These are phyloP conservation scores for Pythium vanterpoolii DNA, from an alignment of 352 stramenopile genomes.

Conservation along the genomic window DNA sequence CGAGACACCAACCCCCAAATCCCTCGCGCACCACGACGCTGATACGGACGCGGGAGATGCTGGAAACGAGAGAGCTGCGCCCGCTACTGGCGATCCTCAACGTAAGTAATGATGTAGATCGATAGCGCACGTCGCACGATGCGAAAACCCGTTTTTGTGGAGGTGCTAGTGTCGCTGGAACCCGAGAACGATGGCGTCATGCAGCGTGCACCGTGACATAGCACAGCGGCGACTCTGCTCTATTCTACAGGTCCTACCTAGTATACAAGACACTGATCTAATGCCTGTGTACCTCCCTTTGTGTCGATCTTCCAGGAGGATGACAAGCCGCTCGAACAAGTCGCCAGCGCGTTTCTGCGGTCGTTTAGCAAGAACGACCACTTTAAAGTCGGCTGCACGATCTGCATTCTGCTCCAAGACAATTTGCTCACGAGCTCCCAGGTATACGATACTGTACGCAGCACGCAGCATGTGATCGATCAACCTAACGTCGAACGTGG, in stretches of 20 bases:
- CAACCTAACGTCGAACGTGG: not conserved
- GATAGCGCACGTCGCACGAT: not conserved
- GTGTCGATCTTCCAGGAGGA: conserved; percentile 48
- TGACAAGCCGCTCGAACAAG: conserved; percentile 79
- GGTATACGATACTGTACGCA: conserved; percentile 28
- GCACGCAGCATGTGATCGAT: not conserved
- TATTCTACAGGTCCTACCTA: not conserved
- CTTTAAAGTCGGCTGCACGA: conserved; percentile 89
- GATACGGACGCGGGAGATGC: conserved; percentile 34
- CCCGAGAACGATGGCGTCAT: not conserved
- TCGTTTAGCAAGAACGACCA: conserved; percentile 88
- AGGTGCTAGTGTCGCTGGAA: not conserved
- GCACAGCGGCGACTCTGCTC: no score
- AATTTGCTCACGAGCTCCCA: conserved; percentile 89
- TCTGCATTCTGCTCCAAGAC: conserved; percentile 88
- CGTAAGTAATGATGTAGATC: conserved; percentile 37
- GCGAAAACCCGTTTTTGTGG: not conserved
- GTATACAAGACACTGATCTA: conserved; percentile 1
- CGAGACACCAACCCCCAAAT: conserved; percentile 19
- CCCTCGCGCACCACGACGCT: not conserved
- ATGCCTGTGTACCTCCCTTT: conserved; percentile 17
- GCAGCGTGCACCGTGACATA: no score
- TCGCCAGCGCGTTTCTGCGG: conserved; percentile 59
- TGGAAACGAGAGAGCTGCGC: conserved; percentile 79
- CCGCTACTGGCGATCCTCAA: conserved; percentile 81